Evolutionary conservation across 352 stramenopile species (phyloP).

Genomic region (Salisapilia sapeloensis): DNA sequence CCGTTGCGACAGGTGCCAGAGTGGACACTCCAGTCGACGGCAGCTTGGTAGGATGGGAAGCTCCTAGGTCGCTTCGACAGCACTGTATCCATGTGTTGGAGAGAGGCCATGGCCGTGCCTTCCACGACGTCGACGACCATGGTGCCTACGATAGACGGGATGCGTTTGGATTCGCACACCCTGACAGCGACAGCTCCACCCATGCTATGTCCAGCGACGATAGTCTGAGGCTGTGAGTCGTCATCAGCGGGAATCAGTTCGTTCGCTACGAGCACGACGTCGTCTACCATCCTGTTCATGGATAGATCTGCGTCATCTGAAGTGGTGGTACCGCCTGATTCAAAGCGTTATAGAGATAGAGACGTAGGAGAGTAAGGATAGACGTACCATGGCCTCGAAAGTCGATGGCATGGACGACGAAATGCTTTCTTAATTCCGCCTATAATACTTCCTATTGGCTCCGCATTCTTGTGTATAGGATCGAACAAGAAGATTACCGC

Average conservation of each 20-base stretch:
- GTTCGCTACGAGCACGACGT: slow-evolving; percentile 38
- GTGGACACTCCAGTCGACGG: slow-evolving; percentile 58
- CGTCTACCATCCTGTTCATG: slow-evolving; percentile 53
- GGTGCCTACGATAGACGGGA: slow-evolving; percentile 50
- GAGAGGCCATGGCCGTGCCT: slow-evolving; percentile 68
- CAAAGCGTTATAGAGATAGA: background rate
- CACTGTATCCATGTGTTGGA: slow-evolving; percentile 73
- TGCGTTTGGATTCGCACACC: slow-evolving; percentile 30
- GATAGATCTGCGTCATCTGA: slow-evolving; percentile 49
- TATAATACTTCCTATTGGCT: slow-evolving; percentile 4
- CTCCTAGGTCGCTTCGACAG: slow-evolving; percentile 41
- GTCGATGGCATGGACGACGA: slow-evolving; percentile 69
- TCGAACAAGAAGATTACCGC: slow-evolving; percentile 7
- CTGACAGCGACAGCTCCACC: slow-evolving; percentile 68
- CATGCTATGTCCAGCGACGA: slow-evolving; percentile 75
- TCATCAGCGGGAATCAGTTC: slow-evolving; percentile 20
- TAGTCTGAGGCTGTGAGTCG: slow-evolving; percentile 24
- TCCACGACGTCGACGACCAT: slow-evolving; percentile 85
- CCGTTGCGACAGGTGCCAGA: slow-evolving; percentile 59
- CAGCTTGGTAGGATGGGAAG: slow-evolving; percentile 54
- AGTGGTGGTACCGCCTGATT: slow-evolving; percentile 30
- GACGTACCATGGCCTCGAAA: slow-evolving; percentile 56
- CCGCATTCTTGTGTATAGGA: background rate
- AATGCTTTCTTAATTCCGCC: slow-evolving; percentile 56
- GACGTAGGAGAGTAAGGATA: background rate